Percentiles rank a stretch among this genome's conserved stretches.
phyloP scores from a whole-genome alignment of 2,329 filamentous ascomycete species.

The Colletotrichum simmondsii region DNA sequence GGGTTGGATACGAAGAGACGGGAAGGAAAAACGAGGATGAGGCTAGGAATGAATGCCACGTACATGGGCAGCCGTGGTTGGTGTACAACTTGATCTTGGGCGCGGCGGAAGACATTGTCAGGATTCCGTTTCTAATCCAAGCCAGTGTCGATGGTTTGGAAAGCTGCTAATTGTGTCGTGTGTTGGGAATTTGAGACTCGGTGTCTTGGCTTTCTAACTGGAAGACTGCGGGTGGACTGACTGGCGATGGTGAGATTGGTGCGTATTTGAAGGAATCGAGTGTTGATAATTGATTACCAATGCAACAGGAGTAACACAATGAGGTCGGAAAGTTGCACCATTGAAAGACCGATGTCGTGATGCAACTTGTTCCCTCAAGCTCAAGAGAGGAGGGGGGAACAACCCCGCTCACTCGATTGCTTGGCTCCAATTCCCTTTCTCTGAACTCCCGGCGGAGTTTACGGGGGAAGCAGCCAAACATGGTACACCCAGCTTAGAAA shows the following conservation, averaged over 20 bases:
- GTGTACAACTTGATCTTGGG: slow-evolving; percentile 76
- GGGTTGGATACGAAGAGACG: background rate
- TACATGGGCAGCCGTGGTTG: slow-evolving; percentile 74
- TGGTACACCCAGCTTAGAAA: background rate
- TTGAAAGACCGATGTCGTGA: slow-evolving; percentile 20
- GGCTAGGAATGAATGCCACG: slow-evolving; percentile 21
- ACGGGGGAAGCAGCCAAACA: background rate
- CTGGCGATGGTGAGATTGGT: background rate
- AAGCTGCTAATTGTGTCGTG: no score
- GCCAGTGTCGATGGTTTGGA: background rate
- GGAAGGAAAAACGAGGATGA: background rate
- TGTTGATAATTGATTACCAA: slow-evolving; percentile 20
- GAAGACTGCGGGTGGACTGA: background rate
- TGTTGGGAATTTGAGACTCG: background rate
- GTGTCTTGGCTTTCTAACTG: background rate
- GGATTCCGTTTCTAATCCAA: background rate
- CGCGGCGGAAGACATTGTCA: slow-evolving; percentile 35
- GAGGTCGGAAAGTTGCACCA: background rate
- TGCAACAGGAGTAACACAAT: background rate
- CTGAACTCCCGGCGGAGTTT: background rate
- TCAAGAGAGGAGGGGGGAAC: background rate
- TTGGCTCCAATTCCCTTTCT: background rate
- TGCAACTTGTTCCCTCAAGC: background rate
- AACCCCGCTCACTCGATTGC: background rate
- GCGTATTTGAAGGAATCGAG: background rate